Evolutionary conservation across 129 eudicot species (phyloP), one percentile per base, ranked within the genome.

Genomic region (Lactuca sativa): DNA sequence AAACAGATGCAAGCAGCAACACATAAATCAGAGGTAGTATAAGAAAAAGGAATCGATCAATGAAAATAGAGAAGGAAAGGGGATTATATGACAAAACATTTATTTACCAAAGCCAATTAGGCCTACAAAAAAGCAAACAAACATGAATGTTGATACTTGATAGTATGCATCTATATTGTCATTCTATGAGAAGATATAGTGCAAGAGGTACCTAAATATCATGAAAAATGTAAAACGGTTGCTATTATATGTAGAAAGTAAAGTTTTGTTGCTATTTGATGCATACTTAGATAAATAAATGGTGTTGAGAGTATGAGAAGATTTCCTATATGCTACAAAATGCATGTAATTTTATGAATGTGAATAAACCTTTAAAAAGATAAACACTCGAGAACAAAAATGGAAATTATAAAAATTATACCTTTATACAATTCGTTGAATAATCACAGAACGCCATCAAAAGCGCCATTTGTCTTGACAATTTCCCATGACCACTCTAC

Each of bases 241-340:
- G 21, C 21, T 18, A 18, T 18, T 18, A 18, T 18, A 18, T 0
- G 21, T 18, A 18, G 21, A 18, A 18, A 18, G 21, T 18, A 18
- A 0, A 18, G 21, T 18, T 18, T 18, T 18, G 21, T 18, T 18
- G 21, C 21, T 18, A 18, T 18, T 18, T 18, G 21, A 18, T 18
- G 18, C 54, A 30, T 87, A 93, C 98, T 97, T 97, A 17, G 92
- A 86, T 67, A 93, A 83, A 82, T 97, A 89, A 18, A 89, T 78
- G 8, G 97, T 93, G 80, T 93, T 93, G 30, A 93, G 98, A 74
- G 96, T 93, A 77, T 93, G 98, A 8, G 97, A 93, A 63, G 98
- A 93, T 52, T 95, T 92, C 44, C 96, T 97, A 89, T 85, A 82
- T 92, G 96, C 98, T 89, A 80, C 32, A 55, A 33, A 53, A 56